Conservation (phyloP, 1,284 basidiomycete species). For the Apiotrichum sp. region DNA sequence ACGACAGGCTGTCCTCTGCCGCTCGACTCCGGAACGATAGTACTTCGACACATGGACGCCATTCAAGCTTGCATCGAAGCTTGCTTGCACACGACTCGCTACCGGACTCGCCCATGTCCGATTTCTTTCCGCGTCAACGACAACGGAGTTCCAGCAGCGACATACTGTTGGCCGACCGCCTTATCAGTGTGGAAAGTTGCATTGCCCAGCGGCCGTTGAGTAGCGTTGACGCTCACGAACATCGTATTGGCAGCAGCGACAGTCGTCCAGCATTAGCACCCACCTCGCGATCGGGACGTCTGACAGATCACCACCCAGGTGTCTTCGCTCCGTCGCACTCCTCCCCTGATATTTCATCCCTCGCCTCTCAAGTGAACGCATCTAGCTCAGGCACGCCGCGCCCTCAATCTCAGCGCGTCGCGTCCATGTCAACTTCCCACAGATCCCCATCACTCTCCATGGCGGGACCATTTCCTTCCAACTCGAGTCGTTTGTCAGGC, state of each 20-base stretch:
- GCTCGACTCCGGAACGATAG: neutral
- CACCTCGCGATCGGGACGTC: neutral
- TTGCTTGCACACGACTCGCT: neutral
- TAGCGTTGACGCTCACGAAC: neutral
- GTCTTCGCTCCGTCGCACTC: neutral
- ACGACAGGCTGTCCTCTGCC: neutral
- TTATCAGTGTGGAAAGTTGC: neutral
- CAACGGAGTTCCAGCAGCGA: neutral
- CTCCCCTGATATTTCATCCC: neutral
- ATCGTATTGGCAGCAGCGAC: neutral
- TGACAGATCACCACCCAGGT: neutral
- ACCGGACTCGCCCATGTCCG: neutral
- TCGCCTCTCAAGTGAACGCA: too few relatives aligned
- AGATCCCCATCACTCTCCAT: neutral
- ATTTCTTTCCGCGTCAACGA: neutral
- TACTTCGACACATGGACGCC: constrained; percentile 11
- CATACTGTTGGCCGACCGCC: too few relatives aligned
- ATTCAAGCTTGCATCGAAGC: constrained; percentile 10
- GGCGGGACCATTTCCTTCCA: too few relatives aligned
- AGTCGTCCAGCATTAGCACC: too few relatives aligned
- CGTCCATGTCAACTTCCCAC: neutral
- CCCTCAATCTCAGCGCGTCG: neutral
- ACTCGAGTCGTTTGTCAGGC: too few relatives aligned
- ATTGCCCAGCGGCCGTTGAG: neutral
- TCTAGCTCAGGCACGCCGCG: neutral